phyloP scores from a whole-genome alignment of 2,329 filamentous ascomycete species.

The Colletotrichum sublineola region DNA sequence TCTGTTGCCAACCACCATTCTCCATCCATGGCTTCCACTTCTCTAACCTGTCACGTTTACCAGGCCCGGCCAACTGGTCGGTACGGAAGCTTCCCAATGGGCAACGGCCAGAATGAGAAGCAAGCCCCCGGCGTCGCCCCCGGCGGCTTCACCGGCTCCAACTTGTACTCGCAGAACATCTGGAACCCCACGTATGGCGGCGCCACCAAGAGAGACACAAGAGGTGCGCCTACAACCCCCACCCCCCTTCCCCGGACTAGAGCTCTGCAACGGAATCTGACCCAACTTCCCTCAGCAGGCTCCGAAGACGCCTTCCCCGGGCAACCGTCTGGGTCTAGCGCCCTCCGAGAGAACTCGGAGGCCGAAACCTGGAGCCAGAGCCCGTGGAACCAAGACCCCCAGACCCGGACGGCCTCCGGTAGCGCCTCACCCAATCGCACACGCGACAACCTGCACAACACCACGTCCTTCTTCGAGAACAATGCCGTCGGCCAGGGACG shows the following conservation, averaged over 20 bases:
- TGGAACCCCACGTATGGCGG: constrained; percentile 58
- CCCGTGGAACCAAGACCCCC: constrained; percentile 71
- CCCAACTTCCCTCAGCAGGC: constrained; percentile 37
- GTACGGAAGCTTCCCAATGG: constrained; percentile 55
- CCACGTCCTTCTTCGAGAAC: constrained; percentile 62
- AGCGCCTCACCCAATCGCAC: constrained; percentile 71
- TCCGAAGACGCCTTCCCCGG: constrained; percentile 32
- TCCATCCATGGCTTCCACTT: constrained; percentile 33
- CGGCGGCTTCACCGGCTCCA: constrained; percentile 52
- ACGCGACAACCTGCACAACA: constrained; percentile 62
- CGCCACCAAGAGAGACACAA: constrained; percentile 58
- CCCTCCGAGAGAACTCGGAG: constrained; percentile 77
- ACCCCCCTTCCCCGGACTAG: not conserved
- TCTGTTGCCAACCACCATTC: not conserved
- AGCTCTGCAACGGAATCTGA: constrained; percentile 46
- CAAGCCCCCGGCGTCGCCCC: constrained; percentile 51
- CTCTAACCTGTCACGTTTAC: constrained; percentile 39
- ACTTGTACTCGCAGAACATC: constrained; percentile 54
- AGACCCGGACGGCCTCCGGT: constrained; percentile 60
- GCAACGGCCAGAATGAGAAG: constrained; percentile 50
- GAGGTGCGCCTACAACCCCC: constrained; percentile 57
- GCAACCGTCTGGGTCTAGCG: constrained; percentile 76
- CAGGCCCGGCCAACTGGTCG: constrained; percentile 56
- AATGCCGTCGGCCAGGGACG: constrained; percentile 58
- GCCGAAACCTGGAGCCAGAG: constrained; percentile 72